Percentiles rank a stretch among this genome's conserved stretches.
These are phyloP conservation scores for Trichoderma afroharzianum DNA, from an alignment of 2,329 filamentous ascomycete genomes.

Conservation along the genomic window DNA sequence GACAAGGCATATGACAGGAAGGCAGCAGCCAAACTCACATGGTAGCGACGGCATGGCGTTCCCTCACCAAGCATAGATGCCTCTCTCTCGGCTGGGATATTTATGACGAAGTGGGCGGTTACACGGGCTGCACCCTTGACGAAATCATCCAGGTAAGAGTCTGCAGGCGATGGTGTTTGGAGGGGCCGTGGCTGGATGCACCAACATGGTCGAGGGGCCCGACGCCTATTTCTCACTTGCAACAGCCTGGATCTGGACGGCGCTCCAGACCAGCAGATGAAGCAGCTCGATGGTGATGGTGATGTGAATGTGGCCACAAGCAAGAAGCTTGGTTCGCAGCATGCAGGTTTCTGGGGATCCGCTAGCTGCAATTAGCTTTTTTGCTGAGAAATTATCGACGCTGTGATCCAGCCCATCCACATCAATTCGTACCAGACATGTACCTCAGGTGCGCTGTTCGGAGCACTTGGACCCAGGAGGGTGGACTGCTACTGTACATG, in stretches of 20 bases:
- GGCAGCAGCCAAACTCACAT: constrained; percentile 38
- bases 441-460: background rate
- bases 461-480: background rate
- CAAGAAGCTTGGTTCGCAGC: background rate
- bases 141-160: constrained; percentile 25
- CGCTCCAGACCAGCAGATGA: background rate
- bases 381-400: constrained; percentile 6
- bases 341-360: background rate
- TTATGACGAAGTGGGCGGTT: background rate
- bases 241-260: background rate
- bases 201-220: constrained; percentile 40
- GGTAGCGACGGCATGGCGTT: constrained; percentile 55
- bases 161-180: constrained; percentile 36
- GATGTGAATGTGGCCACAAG: constrained; percentile 17
- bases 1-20: background rate
- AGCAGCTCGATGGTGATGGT: background rate
- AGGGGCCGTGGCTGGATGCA: constrained; percentile 33
- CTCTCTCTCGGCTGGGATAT: background rate
- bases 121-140: constrained; percentile 12
- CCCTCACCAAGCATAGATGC: background rate
- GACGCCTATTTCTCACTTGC: constrained; percentile 28
- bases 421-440: background rate
- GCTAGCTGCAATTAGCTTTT: background rate
- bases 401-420: background rate
- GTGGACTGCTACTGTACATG: background rate